Percentiles rank a stretch among this genome's conserved stretches.
These are phyloP conservation scores for Kazachstania bromeliacearum DNA, from an alignment of 805 yeast genomes.

Conservation along the genomic window DNA sequence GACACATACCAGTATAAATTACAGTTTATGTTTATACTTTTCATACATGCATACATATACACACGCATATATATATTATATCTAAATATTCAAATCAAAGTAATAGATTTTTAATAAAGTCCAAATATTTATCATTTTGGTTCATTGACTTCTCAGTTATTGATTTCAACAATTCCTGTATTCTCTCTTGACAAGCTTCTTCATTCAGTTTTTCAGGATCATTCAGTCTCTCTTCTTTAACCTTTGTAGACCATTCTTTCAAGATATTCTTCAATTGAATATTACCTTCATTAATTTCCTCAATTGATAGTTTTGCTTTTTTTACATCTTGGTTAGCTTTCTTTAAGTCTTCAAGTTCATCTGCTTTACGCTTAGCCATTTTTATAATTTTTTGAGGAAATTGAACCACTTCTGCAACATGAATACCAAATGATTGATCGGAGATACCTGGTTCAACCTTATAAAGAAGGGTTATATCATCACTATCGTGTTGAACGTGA, in stretches of 20 bases:
- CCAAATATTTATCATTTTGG: slow-evolving; percentile 12
- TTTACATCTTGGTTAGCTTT: slow-evolving; percentile 37
- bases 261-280: slow-evolving; percentile 39
- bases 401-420: slow-evolving; percentile 91
- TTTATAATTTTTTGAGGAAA: slow-evolving; percentile 83
- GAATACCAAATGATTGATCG: slow-evolving; percentile 94
- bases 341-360: slow-evolving; percentile 64
- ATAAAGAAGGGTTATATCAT: slow-evolving; percentile 79
- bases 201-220: slow-evolving; percentile 25
- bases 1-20: background rate
- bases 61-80: too few species aligned
- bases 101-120: slow-evolving; percentile 15
- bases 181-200: slow-evolving; percentile 25
- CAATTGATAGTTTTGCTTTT: slow-evolving; percentile 39
- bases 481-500: slow-evolving; percentile 27
- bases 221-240: slow-evolving; percentile 26
- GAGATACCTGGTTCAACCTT: slow-evolving; percentile 95
- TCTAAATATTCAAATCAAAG: slow-evolving; percentile 5
- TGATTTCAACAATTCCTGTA: slow-evolving; percentile 15
- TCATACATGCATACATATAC: background rate
- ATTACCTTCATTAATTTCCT: slow-evolving; percentile 44
- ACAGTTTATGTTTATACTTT: background rate
- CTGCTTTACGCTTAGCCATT: slow-evolving; percentile 94
- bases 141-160: slow-evolving; percentile 10
- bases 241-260: slow-evolving; percentile 43